Percentiles rank a stretch among this genome's conserved stretches.
Conservation (phyloP, 345 rosid species). For the Jatropha curcas region DNA sequence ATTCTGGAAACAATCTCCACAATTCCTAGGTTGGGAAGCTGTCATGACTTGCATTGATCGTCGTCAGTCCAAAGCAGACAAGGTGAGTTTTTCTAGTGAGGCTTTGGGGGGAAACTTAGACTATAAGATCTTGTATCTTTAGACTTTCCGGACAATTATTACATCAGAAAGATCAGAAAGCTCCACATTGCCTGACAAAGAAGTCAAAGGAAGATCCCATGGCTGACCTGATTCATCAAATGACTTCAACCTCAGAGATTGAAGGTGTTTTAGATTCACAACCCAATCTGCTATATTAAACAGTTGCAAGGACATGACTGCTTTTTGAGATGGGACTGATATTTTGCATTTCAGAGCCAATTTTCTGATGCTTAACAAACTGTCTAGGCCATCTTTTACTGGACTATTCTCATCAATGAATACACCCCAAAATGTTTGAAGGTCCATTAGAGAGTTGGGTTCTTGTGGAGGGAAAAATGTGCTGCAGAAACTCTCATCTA, state of each 20-base stretch:
- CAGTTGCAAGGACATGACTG: background rate
- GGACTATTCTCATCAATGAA: slow-evolving; percentile 10
- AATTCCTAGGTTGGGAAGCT: slow-evolving; percentile 18
- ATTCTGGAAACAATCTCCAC: slow-evolving; percentile 6
- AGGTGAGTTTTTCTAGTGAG: slow-evolving; percentile 17
- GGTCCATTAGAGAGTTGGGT: background rate
- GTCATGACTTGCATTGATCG: slow-evolving; percentile 27
- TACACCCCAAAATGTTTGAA: slow-evolving; percentile 1
- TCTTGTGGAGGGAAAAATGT: background rate
- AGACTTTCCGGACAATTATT: slow-evolving; percentile 17
- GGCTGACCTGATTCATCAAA: background rate
- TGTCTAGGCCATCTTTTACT: background rate
- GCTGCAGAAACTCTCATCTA: background rate
- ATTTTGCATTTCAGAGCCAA: background rate
- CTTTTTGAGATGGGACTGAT: background rate
- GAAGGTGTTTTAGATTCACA: background rate
- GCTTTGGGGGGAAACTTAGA: slow-evolving; percentile 11
- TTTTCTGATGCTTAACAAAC: too few relatives aligned
- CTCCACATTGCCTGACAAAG: slow-evolving; percentile 1
- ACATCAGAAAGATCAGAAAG: background rate
- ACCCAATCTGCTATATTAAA: background rate
- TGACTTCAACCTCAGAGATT: slow-evolving; percentile 1
- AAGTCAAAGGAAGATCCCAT: background rate
- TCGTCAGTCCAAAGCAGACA: slow-evolving; percentile 9
- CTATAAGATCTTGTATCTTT: background rate